phyloP scores from a whole-genome alignment of 257 asterid genomes.

The Phtheirospermum japonicum region DNA sequence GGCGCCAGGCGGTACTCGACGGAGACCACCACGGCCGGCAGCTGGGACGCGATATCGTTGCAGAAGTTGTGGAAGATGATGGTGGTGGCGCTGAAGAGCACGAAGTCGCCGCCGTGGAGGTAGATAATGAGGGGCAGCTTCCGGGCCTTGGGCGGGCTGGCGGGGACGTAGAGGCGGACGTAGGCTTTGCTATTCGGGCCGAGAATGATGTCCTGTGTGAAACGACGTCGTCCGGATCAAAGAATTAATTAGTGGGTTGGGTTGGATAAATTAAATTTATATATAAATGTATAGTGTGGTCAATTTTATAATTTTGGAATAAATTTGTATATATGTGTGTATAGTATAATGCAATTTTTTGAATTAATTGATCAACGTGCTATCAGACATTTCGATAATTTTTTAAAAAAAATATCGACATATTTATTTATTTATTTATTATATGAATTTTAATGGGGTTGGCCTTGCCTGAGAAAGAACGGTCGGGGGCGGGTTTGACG shows the following conservation, averaged over 20 bases:
- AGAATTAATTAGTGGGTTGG: too few relatives aligned
- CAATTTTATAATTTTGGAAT: too few relatives aligned
- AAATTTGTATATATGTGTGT: too few relatives aligned
- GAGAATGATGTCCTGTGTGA: slow-evolving; percentile 23
- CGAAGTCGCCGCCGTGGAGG: slow-evolving; percentile 47
- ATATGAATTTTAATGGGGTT: too few relatives aligned
- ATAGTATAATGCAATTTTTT: too few relatives aligned
- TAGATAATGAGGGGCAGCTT: slow-evolving; percentile 37
- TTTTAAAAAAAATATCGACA: too few relatives aligned
- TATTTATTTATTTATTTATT: too few relatives aligned
- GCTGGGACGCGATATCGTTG: slow-evolving; percentile 31
- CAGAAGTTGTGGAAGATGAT: slow-evolving; percentile 41
- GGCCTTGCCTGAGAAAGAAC: slow-evolving; percentile 25
- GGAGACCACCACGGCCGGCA: slow-evolving; percentile 36
- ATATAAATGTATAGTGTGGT: too few relatives aligned
- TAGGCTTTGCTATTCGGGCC: slow-evolving; percentile 19
- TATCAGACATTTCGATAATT: too few relatives aligned
- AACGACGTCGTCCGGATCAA: too few relatives aligned
- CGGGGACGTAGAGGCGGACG: slow-evolving; percentile 32
- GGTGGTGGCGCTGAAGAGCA: slow-evolving; percentile 34
- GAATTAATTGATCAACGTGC: too few relatives aligned
- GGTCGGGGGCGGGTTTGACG: neutral
- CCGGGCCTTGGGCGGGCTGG: slow-evolving; percentile 10
- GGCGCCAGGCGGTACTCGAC: slow-evolving; percentile 44
- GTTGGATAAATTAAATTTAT: too few relatives aligned